Evolutionary conservation across 2,329 filamentous ascomycete genomes (phyloP).

Genomic region (Cladophialophora carrionii): DNA sequence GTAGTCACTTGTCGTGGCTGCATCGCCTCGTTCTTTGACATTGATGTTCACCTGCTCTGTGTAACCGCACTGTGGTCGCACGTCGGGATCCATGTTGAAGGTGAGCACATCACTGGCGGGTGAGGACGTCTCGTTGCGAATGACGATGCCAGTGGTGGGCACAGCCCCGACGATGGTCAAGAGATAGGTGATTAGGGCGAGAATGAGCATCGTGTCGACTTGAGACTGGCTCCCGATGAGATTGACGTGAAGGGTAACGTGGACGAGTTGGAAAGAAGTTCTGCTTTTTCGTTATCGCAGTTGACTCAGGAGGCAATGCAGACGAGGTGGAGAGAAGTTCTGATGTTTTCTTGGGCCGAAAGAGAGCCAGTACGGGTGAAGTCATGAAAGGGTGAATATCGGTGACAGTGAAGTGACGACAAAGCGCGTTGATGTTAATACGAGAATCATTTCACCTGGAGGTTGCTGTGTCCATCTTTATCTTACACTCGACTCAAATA

Average conservation of each 20-base stretch:
- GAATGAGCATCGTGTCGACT: not conserved
- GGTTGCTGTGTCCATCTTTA: not conserved
- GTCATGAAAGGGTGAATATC: not conserved
- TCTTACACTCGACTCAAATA: not conserved
- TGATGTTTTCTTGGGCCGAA: not conserved
- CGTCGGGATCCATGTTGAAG: not conserved
- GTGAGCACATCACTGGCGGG: not conserved
- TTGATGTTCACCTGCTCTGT: slow-evolving; percentile 13
- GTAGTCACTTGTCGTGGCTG: not conserved
- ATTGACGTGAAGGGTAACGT: not conserved
- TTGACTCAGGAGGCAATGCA: not conserved
- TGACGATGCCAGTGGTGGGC: not conserved
- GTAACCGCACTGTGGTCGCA: not conserved
- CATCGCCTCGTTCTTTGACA: slow-evolving; percentile 10
- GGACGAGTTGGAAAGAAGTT: not conserved
- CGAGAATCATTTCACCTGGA: not conserved
- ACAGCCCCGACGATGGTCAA: not conserved
- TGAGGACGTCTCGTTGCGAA: not conserved
- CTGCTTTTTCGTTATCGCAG: not conserved
- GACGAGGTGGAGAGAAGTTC: not conserved
- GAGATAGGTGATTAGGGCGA: not conserved
- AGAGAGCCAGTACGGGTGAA: not conserved
- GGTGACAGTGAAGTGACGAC: not conserved
- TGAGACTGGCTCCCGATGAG: not conserved
- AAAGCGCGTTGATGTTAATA: not conserved